Percentiles rank a stretch among this genome's conserved stretches.
These are phyloP conservation scores for Rhizopus sp. DNA, from an alignment of 371 early-diverging fungal genomes.

Conservation along the genomic window DNA sequence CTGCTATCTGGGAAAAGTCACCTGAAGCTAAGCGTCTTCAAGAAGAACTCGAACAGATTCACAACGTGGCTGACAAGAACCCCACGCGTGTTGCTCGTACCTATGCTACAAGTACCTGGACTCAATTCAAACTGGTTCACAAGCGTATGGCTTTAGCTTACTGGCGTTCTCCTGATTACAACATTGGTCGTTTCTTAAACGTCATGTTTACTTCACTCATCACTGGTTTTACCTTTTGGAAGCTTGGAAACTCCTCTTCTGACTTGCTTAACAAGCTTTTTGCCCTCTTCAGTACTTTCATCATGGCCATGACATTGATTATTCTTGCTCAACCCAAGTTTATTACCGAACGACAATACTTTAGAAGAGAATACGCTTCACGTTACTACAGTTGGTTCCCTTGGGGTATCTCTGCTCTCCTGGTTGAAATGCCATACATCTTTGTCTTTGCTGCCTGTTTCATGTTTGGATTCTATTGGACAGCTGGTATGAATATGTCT, in stretches of 20 bases:
- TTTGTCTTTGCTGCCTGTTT: slow-evolving; percentile 52
- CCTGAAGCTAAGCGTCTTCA: slow-evolving; percentile 43
- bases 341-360: slow-evolving; percentile 69
- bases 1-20: slow-evolving; percentile 58
- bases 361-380: slow-evolving; percentile 70
- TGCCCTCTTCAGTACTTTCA: slow-evolving; percentile 68
- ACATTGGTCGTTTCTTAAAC: slow-evolving; percentile 61
- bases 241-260: slow-evolving; percentile 49
- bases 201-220: slow-evolving; percentile 58
- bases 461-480: slow-evolving; percentile 71
- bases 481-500: slow-evolving; percentile 60
- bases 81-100: slow-evolving; percentile 15
- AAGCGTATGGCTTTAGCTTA: slow-evolving; percentile 62
- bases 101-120: slow-evolving; percentile 34
- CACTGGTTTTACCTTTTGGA: slow-evolving; percentile 77
- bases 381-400: slow-evolving; percentile 75
- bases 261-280: slow-evolving; percentile 76
- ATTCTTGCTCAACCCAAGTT: slow-evolving; percentile 76
- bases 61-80: slow-evolving; percentile 20
- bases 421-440: slow-evolving; percentile 65
- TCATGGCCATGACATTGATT: slow-evolving; percentile 66
- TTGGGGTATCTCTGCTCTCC: slow-evolving; percentile 53
- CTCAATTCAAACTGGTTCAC: slow-evolving; percentile 57
- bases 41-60: slow-evolving; percentile 37
- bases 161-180: slow-evolving; percentile 69